A percentile compares a stretch with the other conserved stretches of the same genome.
Conservation (phyloP, 2,329 filamentous ascomycete species). For the Cladosporium colombiae region DNA sequence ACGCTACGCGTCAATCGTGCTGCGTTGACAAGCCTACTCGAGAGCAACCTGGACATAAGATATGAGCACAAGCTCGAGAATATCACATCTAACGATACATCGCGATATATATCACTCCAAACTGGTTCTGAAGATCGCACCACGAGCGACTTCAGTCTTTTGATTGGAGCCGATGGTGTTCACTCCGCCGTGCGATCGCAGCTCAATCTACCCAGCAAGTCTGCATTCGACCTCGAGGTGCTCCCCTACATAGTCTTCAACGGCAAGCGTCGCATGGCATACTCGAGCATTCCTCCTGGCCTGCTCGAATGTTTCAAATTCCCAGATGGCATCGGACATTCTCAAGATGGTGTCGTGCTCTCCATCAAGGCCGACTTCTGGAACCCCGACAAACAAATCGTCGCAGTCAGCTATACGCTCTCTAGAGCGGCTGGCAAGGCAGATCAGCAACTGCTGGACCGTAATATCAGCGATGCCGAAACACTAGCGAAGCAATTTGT, state of each 20-base stretch:
- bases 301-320: conserved; percentile 19
- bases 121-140: background rate
- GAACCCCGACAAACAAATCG: conserved; percentile 27
- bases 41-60: conserved; percentile 40
- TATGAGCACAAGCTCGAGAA: conserved; percentile 35
- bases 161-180: conserved; percentile 42
- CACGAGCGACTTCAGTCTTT: conserved; percentile 22
- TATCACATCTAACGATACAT: conserved; percentile 3
- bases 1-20: conserved; percentile 41
- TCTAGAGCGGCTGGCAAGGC: conserved; percentile 37
- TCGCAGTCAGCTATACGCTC: conserved; percentile 43
- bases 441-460: conserved; percentile 38
- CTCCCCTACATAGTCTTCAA: conserved; percentile 43
- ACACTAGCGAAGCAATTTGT: conserved; percentile 41
- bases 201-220: background rate
- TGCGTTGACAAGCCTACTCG: conserved; percentile 39
- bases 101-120: conserved; percentile 15
- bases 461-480: conserved; percentile 35
- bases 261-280: conserved; percentile 32
- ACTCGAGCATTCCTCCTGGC: conserved; percentile 19
- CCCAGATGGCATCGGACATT: conserved; percentile 21
- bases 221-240: conserved; percentile 30
- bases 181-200: conserved; percentile 34
- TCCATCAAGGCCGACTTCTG: conserved; percentile 33
- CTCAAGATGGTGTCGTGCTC: conserved; percentile 33